Percentiles rank a stretch among this genome's conserved stretches.
phyloP scores from a whole-genome alignment of 768 basidiomycete species.

The Dioszegia crocea region DNA sequence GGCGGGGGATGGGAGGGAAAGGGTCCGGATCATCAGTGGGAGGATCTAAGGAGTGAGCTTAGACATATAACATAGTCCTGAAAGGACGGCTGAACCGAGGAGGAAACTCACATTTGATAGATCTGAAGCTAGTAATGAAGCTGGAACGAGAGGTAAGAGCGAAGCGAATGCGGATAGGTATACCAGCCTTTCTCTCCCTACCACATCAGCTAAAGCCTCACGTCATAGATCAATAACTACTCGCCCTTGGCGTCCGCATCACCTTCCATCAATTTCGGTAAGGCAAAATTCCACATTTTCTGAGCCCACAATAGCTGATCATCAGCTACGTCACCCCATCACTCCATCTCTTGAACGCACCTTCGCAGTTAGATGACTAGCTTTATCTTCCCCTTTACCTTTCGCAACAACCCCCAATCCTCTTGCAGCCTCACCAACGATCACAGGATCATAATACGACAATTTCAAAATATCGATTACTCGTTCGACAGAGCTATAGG shows the following conservation, averaged over 20 bases:
- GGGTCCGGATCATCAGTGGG: conserved; percentile 77
- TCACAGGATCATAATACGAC: conserved; percentile 54
- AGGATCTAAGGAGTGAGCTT: conserved; percentile 61
- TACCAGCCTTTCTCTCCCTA: conserved; percentile 54
- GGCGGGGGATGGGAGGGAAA: conserved; percentile 68
- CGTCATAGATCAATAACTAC: conserved; percentile 25
- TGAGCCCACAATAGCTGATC: conserved; percentile 52
- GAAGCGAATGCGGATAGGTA: conserved; percentile 79
- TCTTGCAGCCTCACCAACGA: conserved; percentile 71
- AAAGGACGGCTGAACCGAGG: no score
- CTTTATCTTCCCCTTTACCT: conserved; percentile 63
- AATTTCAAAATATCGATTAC: conserved; percentile 65
- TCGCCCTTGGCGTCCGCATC: conserved; percentile 60
- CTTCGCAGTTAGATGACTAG: conserved; percentile 73
- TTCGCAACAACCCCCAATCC: conserved; percentile 63
- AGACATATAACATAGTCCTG: neutral
- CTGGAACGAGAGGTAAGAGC: conserved; percentile 73
- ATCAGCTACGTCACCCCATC: no score
- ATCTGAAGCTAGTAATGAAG: conserved; percentile 65
- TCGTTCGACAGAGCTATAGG: conserved; percentile 59
- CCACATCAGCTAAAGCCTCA: neutral
- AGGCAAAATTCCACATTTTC: conserved; percentile 61
- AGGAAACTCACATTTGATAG: conserved; percentile 55
- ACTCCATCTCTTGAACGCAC: no score
- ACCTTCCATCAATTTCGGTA: conserved; percentile 70